A percentile compares a stretch with the other conserved stretches of the same genome.
These are phyloP conservation scores for Globisporangium megalacanthum DNA, from an alignment of 352 stramenopile species.

Conservation along the genomic window DNA sequence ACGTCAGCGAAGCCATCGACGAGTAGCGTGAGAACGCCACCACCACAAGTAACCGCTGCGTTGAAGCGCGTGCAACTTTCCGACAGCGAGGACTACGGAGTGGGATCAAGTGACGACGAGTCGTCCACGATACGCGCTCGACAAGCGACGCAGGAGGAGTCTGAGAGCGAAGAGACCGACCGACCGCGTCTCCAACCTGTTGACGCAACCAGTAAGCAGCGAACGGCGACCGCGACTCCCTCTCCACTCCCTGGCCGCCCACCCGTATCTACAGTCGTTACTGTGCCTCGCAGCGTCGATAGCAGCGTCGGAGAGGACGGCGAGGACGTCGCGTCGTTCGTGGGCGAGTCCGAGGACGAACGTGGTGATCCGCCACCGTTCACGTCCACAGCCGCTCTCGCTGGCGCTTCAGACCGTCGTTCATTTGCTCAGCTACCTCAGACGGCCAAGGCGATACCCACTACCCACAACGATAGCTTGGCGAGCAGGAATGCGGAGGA, in stretches of 20 bases:
- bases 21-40: background rate
- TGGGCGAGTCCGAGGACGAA: slow-evolving; percentile 14
- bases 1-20: no score
- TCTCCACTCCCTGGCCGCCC: no score
- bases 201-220: no score
- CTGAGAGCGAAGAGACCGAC: slow-evolving; percentile 7
- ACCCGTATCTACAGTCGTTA: background rate
- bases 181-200: background rate
- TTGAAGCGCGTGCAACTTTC: slow-evolving; percentile 4
- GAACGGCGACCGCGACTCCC: background rate
- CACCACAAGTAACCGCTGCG: background rate
- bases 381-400: background rate
- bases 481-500: slow-evolving; percentile 13
- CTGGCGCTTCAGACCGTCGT: background rate
- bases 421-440: background rate
- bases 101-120: slow-evolving; percentile 1
- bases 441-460: background rate
- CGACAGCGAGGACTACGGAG: slow-evolving; percentile 8
- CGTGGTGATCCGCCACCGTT: slow-evolving; percentile 12
- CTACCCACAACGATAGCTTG: background rate
- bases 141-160: background rate
- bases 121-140: background rate
- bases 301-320: slow-evolving; percentile 10
- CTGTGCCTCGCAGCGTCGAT: slow-evolving; percentile 3
- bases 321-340: slow-evolving; percentile 11